Conservation (phyloP, 371 early-diverging fungal species). For the Capniomyces stellatus region DNA sequence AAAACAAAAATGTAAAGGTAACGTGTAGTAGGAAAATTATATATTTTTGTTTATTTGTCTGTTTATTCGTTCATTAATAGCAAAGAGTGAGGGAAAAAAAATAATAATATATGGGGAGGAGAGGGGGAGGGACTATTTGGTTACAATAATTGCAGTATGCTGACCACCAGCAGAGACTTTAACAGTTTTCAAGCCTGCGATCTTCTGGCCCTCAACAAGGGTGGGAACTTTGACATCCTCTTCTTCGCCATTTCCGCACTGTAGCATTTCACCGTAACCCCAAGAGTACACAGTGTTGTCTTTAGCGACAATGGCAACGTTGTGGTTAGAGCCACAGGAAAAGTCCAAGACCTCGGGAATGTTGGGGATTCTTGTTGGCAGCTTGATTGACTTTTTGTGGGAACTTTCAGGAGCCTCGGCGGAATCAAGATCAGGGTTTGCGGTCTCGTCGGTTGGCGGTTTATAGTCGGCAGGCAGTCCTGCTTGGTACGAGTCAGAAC, state of each 20-base stretch:
- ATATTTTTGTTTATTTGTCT: no score
- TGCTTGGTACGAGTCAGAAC: conserved; percentile 83
- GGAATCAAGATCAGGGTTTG: conserved; percentile 10
- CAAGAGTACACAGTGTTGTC: conserved; percentile 68
- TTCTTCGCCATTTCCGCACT: conserved; percentile 55
- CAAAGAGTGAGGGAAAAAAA: no score
- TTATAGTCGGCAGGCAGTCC: conserved; percentile 45
- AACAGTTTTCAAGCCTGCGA: conserved; percentile 31
- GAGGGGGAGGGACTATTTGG: not conserved
- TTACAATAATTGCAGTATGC: conserved; percentile 28
- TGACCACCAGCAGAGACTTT: conserved; percentile 56
- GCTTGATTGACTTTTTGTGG: conserved; percentile 39
- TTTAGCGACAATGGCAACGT: conserved; percentile 38
- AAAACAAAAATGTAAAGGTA: no score
- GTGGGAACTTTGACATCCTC: conserved; percentile 35
- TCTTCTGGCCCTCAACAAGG: conserved; percentile 32
- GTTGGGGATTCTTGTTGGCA: conserved; percentile 32
- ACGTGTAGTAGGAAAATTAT: no score
- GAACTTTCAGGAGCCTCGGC: conserved; percentile 3
- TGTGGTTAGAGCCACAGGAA: conserved; percentile 73
- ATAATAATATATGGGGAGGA: not conserved
- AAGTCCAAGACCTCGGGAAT: conserved; percentile 37
- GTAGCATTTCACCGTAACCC: conserved; percentile 75
- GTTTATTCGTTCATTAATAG: no score
- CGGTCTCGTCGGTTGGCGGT: conserved; percentile 6